Percentiles rank a stretch among this genome's conserved stretches.
Conservation (phyloP, 257 asterid species). For the Nicotiana obtusifolia region DNA sequence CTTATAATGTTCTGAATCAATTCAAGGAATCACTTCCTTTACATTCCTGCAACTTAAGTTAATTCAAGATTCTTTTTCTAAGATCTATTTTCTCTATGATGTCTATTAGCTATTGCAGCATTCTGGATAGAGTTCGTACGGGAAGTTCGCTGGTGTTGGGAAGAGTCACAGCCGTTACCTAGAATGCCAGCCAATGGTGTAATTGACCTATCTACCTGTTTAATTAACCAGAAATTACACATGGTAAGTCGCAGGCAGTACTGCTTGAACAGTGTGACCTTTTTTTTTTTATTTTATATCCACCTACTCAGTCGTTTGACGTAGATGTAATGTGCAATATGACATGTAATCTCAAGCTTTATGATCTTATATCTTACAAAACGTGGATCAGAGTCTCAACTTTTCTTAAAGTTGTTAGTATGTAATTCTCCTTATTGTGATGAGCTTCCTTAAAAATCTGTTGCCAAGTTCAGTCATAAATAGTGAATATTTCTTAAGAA, state of each 20-base stretch:
- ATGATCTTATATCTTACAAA: not conserved
- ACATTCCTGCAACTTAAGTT: not conserved
- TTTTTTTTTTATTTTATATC: too few species aligned
- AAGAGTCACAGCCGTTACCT: slow-evolving; percentile 84
- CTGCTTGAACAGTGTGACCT: not conserved
- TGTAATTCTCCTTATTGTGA: not conserved
- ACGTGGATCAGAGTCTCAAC: not conserved
- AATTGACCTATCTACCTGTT: slow-evolving; percentile 74
- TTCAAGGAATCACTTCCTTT: slow-evolving; percentile 2
- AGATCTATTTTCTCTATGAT: slow-evolving; percentile 5
- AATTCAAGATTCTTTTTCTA: not conserved
- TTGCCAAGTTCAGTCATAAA: not conserved
- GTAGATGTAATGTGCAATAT: not conserved
- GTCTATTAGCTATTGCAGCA: slow-evolving; percentile 65
- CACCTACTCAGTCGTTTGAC: not conserved
- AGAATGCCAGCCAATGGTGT: slow-evolving; percentile 60
- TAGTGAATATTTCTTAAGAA: not conserved
- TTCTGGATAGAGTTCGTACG: slow-evolving; percentile 95
- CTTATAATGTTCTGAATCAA: not conserved
- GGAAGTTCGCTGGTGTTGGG: slow-evolving; percentile 96
- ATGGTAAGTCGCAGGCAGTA: slow-evolving; percentile 48
- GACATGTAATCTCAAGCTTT: not conserved
- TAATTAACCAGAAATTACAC: slow-evolving; percentile 80
- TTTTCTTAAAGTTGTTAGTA: not conserved
- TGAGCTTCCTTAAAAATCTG: slow-evolving; percentile 1